Conservation (phyloP, 495 filamentous ascomycete species). For the Penicillium desertorum region DNA sequence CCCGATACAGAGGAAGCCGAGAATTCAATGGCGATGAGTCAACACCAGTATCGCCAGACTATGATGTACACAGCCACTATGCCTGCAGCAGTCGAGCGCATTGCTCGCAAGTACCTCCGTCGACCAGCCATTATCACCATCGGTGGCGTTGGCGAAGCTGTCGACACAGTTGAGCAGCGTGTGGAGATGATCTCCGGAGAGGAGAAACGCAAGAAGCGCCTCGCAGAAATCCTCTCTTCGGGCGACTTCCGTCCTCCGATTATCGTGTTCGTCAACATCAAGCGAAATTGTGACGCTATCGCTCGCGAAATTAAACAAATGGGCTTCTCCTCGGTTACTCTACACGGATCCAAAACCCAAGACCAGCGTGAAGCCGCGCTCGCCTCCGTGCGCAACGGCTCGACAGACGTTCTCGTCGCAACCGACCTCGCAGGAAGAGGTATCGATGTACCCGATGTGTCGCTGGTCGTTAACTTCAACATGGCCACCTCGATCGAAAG, state of each 20-base stretch:
- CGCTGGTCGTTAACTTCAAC: slow-evolving; percentile 96
- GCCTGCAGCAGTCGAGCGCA: slow-evolving; percentile 89
- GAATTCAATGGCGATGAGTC: slow-evolving; percentile 78
- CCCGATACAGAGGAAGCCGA: slow-evolving; percentile 95
- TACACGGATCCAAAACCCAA: slow-evolving; percentile 95
- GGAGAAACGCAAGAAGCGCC: slow-evolving; percentile 96
- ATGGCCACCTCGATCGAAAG: slow-evolving; percentile 93
- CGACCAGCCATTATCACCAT: slow-evolving; percentile 94
- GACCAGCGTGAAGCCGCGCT: slow-evolving; percentile 96
- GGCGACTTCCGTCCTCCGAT: slow-evolving; percentile 88
- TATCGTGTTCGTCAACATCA: slow-evolving; percentile 99
- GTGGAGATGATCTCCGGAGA: slow-evolving; percentile 91
- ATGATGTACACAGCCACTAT: slow-evolving; percentile 99
- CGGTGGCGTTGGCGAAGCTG: slow-evolving; percentile 93
- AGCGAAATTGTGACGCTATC: slow-evolving; percentile 96
- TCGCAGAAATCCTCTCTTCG: slow-evolving; percentile 84
- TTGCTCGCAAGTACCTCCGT: slow-evolving; percentile 92
- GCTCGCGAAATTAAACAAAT: slow-evolving; percentile 93
- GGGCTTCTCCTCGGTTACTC: slow-evolving; percentile 86
- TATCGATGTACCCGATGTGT: slow-evolving; percentile 97
- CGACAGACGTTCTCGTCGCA: slow-evolving; percentile 87
- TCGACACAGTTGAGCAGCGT: slow-evolving; percentile 96
- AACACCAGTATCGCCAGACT: slow-evolving; percentile 88
- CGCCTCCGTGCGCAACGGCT: slow-evolving; percentile 75
- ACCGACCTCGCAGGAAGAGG: slow-evolving; percentile 95